Conservation (phyloP, 441 rosid genomes). For the Omphalea diandra region DNA sequence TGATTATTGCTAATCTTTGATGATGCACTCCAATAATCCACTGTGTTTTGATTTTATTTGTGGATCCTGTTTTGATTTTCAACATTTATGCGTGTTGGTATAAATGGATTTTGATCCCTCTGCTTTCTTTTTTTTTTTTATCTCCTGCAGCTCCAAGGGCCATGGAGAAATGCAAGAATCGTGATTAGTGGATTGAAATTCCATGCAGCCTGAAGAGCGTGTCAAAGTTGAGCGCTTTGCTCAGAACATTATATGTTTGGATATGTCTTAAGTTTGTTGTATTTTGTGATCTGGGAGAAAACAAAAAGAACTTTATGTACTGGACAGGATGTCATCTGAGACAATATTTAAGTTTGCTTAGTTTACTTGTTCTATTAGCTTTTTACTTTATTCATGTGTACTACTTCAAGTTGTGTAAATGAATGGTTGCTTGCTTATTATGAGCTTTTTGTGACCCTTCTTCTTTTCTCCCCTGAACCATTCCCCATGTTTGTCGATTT, state of each 20-base stretch:
- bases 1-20: background rate
- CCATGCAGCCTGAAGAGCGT: conserved; percentile 17
- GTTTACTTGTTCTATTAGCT: conserved; percentile 13
- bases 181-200: conserved; percentile 23
- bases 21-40: background rate
- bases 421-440: conserved; percentile 27
- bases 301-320: too few species aligned
- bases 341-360: conserved; percentile 26
- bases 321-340: conserved; percentile 24
- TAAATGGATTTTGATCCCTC: conserved; percentile 1
- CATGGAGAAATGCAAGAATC: conserved; percentile 50
- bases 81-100: background rate
- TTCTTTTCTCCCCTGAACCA: too few species aligned
- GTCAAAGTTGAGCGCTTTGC: conserved; percentile 25
- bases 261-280: conserved; percentile 33
- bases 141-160: conserved; percentile 62
- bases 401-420: conserved; percentile 34
- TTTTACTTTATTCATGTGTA: conserved; percentile 4
- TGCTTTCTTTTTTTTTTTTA: too few species aligned
- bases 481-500: background rate
- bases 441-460: background rate
- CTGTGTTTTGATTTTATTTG: background rate
- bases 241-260: conserved; percentile 22
- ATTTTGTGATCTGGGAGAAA: conserved; percentile 15
- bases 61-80: too few species aligned